Percentiles rank a stretch among this genome's conserved stretches.
Conservation (phyloP, 2,329 filamentous ascomycete genomes). For the Clarireedia hainanense region DNA sequence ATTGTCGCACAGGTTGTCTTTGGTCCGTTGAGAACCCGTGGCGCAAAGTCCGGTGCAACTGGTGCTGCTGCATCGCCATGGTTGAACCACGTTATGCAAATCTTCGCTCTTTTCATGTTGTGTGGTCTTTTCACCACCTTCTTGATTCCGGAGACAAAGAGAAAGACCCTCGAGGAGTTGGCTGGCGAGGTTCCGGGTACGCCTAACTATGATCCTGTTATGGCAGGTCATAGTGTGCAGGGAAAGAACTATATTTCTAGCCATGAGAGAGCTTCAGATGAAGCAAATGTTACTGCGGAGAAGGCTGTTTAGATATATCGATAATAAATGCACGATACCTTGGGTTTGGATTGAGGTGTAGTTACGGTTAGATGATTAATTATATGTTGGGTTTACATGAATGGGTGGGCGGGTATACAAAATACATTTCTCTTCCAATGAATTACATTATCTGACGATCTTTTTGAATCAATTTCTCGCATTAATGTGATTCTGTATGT, state of each 20-base stretch:
- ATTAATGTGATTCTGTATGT: no score
- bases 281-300: neutral
- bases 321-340: no score
- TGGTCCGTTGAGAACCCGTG: constrained; percentile 40
- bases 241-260: neutral
- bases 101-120: constrained; percentile 76
- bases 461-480: no score
- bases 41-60: constrained; percentile 24
- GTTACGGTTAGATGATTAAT: no score
- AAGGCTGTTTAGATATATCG: neutral
- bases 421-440: no score
- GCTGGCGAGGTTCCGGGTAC: constrained; percentile 8
- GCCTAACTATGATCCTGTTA: constrained; percentile 4
- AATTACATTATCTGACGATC: no score
- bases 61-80: constrained; percentile 37
- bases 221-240: neutral
- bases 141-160: constrained; percentile 69
- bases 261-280: neutral
- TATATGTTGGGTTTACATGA: no score
- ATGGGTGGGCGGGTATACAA: no score
- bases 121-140: constrained; percentile 59
- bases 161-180: constrained; percentile 63
- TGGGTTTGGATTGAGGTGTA: no score
- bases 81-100: constrained; percentile 67
- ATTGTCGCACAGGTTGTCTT: constrained; percentile 42